Conservation (phyloP, 2,329 filamentous ascomycete genomes). For the Endocalyx cinctus region DNA sequence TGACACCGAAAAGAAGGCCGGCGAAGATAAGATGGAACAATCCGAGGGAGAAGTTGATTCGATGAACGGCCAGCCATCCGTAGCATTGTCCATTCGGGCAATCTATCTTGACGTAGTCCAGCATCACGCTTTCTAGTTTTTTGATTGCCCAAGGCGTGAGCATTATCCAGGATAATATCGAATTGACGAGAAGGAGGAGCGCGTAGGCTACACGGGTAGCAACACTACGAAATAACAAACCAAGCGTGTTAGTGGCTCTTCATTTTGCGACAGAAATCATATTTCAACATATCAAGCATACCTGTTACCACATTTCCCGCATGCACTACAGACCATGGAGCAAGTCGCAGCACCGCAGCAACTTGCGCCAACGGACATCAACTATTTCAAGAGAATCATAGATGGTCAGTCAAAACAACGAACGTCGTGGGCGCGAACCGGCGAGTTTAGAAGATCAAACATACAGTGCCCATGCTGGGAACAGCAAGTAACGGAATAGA, state of each 20-base stretch:
- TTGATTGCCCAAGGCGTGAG: conserved; percentile 98
- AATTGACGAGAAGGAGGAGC: conserved; percentile 91
- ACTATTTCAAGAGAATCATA: conserved; percentile 38
- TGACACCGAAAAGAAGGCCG: conserved; percentile 78
- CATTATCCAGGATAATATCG: conserved; percentile 97
- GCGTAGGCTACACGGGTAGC: conserved; percentile 96
- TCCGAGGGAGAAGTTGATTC: conserved; percentile 96
- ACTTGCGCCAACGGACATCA: conserved; percentile 75
- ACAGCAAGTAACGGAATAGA: conserved; percentile 86
- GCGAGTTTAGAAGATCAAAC: conserved; percentile 30
- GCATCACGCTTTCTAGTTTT: conserved; percentile 83
- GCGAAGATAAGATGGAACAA: conserved; percentile 89
- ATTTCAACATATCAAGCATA: conserved; percentile 34
- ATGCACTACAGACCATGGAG: conserved; percentile 91
- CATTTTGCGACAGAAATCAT: conserved; percentile 4
- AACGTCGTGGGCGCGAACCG: conserved; percentile 3
- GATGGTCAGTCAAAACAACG: conserved; percentile 9
- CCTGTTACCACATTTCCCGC: conserved; percentile 96
- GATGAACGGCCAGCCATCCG: conserved; percentile 92
- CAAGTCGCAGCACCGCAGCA: conserved; percentile 97
- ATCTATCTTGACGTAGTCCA: conserved; percentile 94
- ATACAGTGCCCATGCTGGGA: conserved; percentile 79
- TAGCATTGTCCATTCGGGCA: conserved; percentile 89
- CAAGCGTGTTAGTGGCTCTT: conserved; percentile 5
- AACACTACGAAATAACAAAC: conserved; percentile 56